phyloP scores from a whole-genome alignment of 345 rosid genomes.

The Salix brachista region DNA sequence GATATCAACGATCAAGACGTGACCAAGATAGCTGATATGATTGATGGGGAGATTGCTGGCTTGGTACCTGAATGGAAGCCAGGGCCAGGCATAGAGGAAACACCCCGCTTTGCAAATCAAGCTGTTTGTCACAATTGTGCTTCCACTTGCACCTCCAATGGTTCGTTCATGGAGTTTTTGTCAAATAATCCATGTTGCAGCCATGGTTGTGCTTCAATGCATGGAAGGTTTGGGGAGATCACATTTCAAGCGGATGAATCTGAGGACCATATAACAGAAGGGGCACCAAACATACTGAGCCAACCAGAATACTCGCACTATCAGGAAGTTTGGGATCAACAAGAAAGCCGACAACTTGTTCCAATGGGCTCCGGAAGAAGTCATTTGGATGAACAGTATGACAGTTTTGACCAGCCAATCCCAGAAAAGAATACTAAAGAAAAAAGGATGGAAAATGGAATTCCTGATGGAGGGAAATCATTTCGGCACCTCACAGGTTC shows the following conservation, averaged over 20 bases:
- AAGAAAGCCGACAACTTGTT: slow-evolving; percentile 68
- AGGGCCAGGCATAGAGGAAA: slow-evolving; percentile 65
- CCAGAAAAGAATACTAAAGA: slow-evolving; percentile 17
- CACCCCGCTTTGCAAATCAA: slow-evolving; percentile 48
- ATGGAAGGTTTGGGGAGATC: slow-evolving; percentile 81
- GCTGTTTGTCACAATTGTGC: slow-evolving; percentile 58
- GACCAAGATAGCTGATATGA: slow-evolving; percentile 77
- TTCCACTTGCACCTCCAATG: slow-evolving; percentile 66
- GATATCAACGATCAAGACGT: slow-evolving; percentile 78
- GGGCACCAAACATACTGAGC: slow-evolving; percentile 21
- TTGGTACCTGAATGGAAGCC: slow-evolving; percentile 75
- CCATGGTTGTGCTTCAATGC: slow-evolving; percentile 69
- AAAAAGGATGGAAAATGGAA: slow-evolving; percentile 22
- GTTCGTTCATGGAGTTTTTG: slow-evolving; percentile 49
- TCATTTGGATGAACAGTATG: slow-evolving; percentile 55
- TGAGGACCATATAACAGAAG: slow-evolving; percentile 31
- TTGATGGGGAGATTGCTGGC: slow-evolving; percentile 77
- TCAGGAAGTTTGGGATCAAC: slow-evolving; percentile 63
- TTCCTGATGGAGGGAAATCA: slow-evolving; percentile 20
- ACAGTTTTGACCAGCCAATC: slow-evolving; percentile 31
- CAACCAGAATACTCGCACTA: slow-evolving; percentile 29
- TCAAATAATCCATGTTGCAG: slow-evolving; percentile 44
- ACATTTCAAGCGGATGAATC: slow-evolving; percentile 52
- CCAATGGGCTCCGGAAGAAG: slow-evolving; percentile 49
- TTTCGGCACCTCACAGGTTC: slow-evolving; percentile 27